A percentile compares a stretch with the other conserved stretches of the same genome.
phyloP scores from a whole-genome alignment of 768 basidiomycete species.

The Lentinula raphanica region DNA sequence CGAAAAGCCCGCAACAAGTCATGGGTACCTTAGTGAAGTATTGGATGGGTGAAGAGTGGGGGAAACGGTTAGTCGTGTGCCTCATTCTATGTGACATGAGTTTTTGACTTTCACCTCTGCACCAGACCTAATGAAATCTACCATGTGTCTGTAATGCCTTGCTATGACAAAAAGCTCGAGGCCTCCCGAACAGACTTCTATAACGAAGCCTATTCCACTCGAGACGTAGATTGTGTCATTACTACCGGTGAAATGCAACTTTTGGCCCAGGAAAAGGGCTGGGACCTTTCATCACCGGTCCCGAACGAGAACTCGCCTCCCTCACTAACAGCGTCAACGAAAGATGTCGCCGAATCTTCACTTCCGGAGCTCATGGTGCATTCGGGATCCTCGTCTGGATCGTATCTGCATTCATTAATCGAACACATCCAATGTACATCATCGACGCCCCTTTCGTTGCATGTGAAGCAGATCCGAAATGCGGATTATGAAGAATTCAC shows the following conservation, averaged over 20 bases:
- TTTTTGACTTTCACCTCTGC: neutral
- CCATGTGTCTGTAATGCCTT: slow-evolving; percentile 97
- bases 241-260: slow-evolving; percentile 92
- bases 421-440: slow-evolving; percentile 41
- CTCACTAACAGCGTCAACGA: slow-evolving; percentile 21
- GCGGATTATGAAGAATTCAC: slow-evolving; percentile 76
- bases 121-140: slow-evolving; percentile 82
- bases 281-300: slow-evolving; percentile 64
- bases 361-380: slow-evolving; percentile 76
- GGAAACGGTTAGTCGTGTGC: slow-evolving; percentile 52
- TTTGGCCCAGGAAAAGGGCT: slow-evolving; percentile 76
- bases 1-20: slow-evolving; percentile 90
- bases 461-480: slow-evolving; percentile 57
- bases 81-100: neutral
- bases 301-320: slow-evolving; percentile 34
- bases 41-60: slow-evolving; percentile 71
- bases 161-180: slow-evolving; percentile 99
- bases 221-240: slow-evolving; percentile 96
- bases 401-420: slow-evolving; percentile 83
- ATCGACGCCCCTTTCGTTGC: slow-evolving; percentile 41
- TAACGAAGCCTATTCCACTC: slow-evolving; percentile 69
- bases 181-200: slow-evolving; percentile 94
- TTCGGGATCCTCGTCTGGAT: slow-evolving; percentile 85
- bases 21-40: slow-evolving; percentile 93
- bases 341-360: slow-evolving; percentile 14